Conservation (phyloP, 2,329 filamentous ascomycete genomes). For the Phoma herbarum region DNA sequence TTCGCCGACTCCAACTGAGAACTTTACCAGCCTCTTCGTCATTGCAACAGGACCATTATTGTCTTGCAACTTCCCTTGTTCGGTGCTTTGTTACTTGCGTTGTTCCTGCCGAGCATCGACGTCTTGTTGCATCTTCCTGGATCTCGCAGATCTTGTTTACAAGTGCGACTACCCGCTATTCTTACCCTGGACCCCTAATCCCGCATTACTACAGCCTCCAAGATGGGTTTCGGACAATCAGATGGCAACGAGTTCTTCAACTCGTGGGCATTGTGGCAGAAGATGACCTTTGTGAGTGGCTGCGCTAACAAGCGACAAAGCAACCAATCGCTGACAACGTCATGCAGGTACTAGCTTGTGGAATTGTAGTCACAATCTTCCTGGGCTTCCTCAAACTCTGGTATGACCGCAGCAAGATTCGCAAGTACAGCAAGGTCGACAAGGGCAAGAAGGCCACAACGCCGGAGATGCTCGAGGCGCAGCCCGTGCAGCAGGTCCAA, state of each 20-base stretch:
- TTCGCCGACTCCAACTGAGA: constrained; percentile 9
- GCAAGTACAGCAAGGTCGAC: constrained; percentile 54
- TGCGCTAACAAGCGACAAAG: neutral
- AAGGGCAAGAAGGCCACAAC: constrained; percentile 54
- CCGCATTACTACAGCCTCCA: constrained; percentile 25
- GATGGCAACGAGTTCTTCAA: constrained; percentile 54
- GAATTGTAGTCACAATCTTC: constrained; percentile 75
- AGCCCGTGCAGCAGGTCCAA: constrained; percentile 60
- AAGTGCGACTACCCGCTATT: constrained; percentile 28
- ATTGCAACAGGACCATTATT: neutral
- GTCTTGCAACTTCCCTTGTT: constrained; percentile 26
- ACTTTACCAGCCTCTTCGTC: constrained; percentile 1
- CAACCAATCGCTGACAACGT: constrained; percentile 32
- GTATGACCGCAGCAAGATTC: constrained; percentile 53
- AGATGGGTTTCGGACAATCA: constrained; percentile 34
- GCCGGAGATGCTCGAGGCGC: constrained; percentile 72
- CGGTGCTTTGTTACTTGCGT: constrained; percentile 26
- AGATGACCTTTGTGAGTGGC: constrained; percentile 83
- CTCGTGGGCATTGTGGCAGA: constrained; percentile 82
- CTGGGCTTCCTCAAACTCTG: constrained; percentile 72
- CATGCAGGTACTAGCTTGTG: constrained; percentile 73
- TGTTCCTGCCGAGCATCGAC: constrained; percentile 24
- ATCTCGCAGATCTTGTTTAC: constrained; percentile 20
- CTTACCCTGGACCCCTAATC: constrained; percentile 28
- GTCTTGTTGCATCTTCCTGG: constrained; percentile 28